Percentiles rank a stretch among this genome's conserved stretches.
phyloP scores from a whole-genome alignment of 805 yeast species.

The Starmera dryadoides region DNA sequence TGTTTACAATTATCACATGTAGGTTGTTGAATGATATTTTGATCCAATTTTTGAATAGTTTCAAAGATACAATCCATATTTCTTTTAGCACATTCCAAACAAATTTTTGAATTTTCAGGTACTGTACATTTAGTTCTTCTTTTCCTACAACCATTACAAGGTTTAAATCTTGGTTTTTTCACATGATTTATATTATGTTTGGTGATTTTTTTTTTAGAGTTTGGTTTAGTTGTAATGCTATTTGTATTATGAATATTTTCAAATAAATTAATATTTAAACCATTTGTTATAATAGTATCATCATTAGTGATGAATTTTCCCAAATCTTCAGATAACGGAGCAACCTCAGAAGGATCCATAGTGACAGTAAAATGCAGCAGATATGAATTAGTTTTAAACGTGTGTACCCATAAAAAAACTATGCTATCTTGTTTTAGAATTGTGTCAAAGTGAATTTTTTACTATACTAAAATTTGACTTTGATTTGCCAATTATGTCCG shows the following conservation, averaged over 20 bases:
- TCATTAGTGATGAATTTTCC: not conserved
- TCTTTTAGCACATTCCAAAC: constrained; percentile 24
- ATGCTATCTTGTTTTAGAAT: too few species aligned
- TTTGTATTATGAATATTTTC: not conserved
- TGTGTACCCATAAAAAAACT: too few species aligned
- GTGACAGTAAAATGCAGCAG: too few species aligned
- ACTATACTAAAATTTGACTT: too few species aligned
- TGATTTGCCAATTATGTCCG: too few species aligned
- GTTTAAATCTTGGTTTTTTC: constrained; percentile 20
- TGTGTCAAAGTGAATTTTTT: too few species aligned
- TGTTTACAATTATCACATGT: constrained; percentile 17
- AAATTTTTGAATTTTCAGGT: constrained; percentile 13
- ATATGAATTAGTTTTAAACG: too few species aligned
- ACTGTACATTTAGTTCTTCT: constrained; percentile 28
- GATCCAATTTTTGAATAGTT: not conserved
- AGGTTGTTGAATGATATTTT: not conserved
- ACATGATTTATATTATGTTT: not conserved
- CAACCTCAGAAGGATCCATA: not conserved
- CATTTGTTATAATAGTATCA: not conserved
- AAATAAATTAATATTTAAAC: too few species aligned
- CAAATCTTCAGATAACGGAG: not conserved
- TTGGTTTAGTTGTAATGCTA: not conserved
- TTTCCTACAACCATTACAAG: constrained; percentile 30
- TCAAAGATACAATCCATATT: constrained; percentile 22
- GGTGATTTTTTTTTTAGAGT: not conserved